These are phyloP conservation scores for Arxiozyma heterogenica DNA, from an alignment of 1,139 yeast genomes.

Conservation along the genomic window DNA sequence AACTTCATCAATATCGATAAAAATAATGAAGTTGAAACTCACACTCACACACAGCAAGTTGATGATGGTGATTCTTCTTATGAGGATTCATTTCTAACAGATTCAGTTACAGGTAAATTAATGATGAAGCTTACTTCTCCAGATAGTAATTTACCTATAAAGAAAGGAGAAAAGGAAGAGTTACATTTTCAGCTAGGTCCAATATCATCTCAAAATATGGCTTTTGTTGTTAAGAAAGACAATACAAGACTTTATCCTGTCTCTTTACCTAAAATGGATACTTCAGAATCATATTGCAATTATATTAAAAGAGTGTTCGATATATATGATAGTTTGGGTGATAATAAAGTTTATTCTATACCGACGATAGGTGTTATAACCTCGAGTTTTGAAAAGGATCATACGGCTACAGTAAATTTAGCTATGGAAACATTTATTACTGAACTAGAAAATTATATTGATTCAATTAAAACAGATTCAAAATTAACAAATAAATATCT, in stretches of 20 bases:
- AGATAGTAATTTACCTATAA: constrained; percentile 17
- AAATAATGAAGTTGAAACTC: constrained; percentile 7
- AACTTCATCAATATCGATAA: constrained; percentile 22
- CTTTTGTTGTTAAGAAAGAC: constrained; percentile 34
- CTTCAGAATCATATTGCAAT: constrained; percentile 31
- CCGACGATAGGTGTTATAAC: constrained; percentile 35
- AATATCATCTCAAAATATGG: constrained; percentile 34
- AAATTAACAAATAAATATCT: constrained; percentile 23
- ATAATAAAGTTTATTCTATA: constrained; percentile 31
- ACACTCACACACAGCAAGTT: not conserved
- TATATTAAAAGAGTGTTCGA: constrained; percentile 35
- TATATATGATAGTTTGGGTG: constrained; percentile 33
- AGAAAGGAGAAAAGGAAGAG: constrained; percentile 25
- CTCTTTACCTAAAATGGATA: constrained; percentile 32
- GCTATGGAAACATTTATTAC: constrained; percentile 31
- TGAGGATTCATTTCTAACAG: constrained; percentile 14
- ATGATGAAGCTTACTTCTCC: constrained; percentile 29
- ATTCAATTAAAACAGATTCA: constrained; percentile 18
- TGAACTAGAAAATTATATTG: constrained; percentile 32
- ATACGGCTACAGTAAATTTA: constrained; percentile 28
- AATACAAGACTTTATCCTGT: constrained; percentile 34
- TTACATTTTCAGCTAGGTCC: constrained; percentile 38
- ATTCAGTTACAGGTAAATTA: constrained; percentile 33
- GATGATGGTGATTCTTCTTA: not conserved
- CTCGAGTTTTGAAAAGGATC: constrained; percentile 28